Evolutionary conservation across 441 rosid species (phyloP).

Genomic region (Pelargonium fulgidum): DNA sequence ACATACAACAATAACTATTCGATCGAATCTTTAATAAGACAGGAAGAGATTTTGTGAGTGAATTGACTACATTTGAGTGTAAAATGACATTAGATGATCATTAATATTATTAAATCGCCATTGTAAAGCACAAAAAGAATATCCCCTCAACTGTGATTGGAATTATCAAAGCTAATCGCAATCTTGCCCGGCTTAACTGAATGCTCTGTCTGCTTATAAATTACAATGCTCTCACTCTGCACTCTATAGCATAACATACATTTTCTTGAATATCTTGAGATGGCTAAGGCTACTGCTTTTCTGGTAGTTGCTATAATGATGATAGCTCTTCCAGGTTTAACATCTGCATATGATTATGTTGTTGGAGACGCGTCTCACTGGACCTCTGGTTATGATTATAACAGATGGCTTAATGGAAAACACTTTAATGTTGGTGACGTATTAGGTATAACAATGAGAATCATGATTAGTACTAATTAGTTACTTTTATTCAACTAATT

Average conservation of each 20-base stretch:
- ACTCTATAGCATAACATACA: background rate
- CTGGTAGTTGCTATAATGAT: background rate
- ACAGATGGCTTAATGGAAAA: background rate
- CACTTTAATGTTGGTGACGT: background rate
- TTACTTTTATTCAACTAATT: no score
- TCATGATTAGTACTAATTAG: background rate
- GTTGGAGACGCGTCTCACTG: background rate
- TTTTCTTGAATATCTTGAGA: background rate
- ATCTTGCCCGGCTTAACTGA: background rate
- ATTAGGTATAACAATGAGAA: background rate
- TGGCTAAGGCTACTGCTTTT: background rate
- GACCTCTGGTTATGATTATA: background rate
- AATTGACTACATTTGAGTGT: background rate
- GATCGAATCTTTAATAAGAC: background rate
- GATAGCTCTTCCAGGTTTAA: background rate
- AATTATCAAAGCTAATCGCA: background rate
- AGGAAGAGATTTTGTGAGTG: background rate
- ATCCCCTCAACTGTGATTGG: background rate
- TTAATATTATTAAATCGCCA: no score
- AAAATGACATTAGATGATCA: no score
- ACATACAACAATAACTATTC: background rate
- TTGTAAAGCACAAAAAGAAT: background rate
- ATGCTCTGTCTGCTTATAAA: background rate
- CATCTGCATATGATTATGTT: background rate
- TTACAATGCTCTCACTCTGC: background rate